A percentile compares a stretch with the other conserved stretches of the same genome.
Conservation (phyloP, 768 basidiomycete species). For the Trametopsis cervina region DNA sequence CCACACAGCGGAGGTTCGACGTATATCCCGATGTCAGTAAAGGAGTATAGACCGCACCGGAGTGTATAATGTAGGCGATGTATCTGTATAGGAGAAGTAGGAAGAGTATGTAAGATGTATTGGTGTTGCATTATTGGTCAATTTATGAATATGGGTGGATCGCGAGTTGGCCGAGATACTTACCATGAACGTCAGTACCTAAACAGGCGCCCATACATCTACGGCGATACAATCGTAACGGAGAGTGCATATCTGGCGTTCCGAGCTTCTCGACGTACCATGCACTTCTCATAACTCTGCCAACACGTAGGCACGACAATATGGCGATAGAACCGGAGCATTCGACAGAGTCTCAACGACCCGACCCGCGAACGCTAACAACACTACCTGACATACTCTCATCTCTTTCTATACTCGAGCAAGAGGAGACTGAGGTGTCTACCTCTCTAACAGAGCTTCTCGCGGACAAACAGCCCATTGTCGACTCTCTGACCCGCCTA, state of each 20-base stretch:
- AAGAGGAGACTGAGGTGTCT: conserved; percentile 72
- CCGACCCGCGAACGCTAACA: conserved; percentile 35
- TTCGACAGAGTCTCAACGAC: conserved; percentile 7
- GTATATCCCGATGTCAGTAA: conserved; percentile 75
- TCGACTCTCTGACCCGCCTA: conserved; percentile 53
- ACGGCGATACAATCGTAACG: no score
- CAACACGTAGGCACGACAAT: neutral
- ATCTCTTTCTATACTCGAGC: conserved; percentile 68
- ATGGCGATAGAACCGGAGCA: neutral
- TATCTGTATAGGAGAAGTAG: neutral
- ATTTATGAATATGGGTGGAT: no score
- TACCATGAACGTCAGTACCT: neutral
- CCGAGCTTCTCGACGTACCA: neutral
- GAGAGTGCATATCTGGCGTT: no score
- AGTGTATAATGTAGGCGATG: neutral
- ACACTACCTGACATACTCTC: conserved; percentile 64
- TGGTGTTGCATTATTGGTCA: no score
- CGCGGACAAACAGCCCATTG: conserved; percentile 59
- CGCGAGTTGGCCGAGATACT: no score
- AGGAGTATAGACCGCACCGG: conserved; percentile 11
- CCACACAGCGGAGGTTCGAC: conserved; percentile 84
- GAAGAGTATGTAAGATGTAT: neutral
- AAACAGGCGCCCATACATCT: neutral
- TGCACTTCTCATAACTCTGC: neutral
- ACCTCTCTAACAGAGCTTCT: conserved; percentile 65